Conservation (phyloP, 2,329 filamentous ascomycete genomes). For the Pseudogymnoascus sp. region DNA sequence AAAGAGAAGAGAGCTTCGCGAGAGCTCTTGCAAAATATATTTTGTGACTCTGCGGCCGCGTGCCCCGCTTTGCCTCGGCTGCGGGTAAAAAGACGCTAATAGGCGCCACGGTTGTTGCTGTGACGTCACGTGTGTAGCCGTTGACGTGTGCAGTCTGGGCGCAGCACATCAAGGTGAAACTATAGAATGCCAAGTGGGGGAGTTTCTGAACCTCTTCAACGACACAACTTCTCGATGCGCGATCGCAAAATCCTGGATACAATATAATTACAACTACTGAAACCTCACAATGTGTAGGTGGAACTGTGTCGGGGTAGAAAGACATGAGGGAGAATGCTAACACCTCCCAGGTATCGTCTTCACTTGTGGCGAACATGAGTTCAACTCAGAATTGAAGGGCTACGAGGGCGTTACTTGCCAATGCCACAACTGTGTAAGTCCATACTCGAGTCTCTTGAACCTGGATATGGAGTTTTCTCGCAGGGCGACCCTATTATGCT, state of each 20-base stretch:
- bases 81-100: slow-evolving; percentile 2
- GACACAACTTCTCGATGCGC: slow-evolving; percentile 1
- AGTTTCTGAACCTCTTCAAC: neutral
- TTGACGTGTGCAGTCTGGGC: slow-evolving; percentile 3
- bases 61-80: slow-evolving; percentile 11
- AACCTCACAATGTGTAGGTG: slow-evolving; percentile 16
- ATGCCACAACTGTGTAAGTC: slow-evolving; percentile 52
- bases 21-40: slow-evolving; percentile 11
- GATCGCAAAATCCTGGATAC: neutral
- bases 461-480: neutral
- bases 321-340: neutral
- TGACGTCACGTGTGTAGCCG: neutral
- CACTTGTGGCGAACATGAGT: slow-evolving; percentile 28
- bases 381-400: slow-evolving; percentile 33
- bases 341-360: slow-evolving; percentile 22
- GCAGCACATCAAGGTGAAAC: neutral
- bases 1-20: slow-evolving; percentile 29
- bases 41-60: slow-evolving; percentile 10
- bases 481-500: neutral
- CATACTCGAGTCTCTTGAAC: neutral
- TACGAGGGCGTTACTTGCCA: slow-evolving; percentile 55
- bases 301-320: neutral
- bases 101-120: neutral
- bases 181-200: neutral
- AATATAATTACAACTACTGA: neutral